A percentile compares a stretch with the other conserved stretches of the same genome.
Evolutionary conservation across 176 grass and related monocot species (phyloP).

Genomic region (Poa pratensis): DNA sequence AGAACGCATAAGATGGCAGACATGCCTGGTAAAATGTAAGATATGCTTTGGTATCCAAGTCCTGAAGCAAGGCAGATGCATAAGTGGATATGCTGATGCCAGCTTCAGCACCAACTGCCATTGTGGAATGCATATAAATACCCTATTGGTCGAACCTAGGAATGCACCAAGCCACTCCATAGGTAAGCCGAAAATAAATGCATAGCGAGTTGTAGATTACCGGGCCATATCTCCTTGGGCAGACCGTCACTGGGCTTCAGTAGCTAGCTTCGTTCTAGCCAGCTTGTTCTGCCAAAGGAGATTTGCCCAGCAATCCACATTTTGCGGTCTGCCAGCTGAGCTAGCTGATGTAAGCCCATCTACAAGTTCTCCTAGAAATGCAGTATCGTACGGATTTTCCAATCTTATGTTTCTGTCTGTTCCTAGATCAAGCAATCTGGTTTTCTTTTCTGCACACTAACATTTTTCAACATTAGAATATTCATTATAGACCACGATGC

Average conservation of each 20-base stretch:
- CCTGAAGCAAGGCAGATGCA: slow-evolving; percentile 40
- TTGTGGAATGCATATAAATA: slow-evolving; percentile 50
- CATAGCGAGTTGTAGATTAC: slow-evolving; percentile 48
- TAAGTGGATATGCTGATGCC: slow-evolving; percentile 47
- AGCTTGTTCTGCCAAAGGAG: slow-evolving; percentile 63
- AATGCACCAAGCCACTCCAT: slow-evolving; percentile 41
- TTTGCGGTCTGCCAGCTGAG: slow-evolving; percentile 1
- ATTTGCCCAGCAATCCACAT: slow-evolving; percentile 77
- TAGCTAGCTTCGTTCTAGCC: background rate
- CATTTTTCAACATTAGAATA: background rate
- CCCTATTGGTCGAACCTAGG: slow-evolving; percentile 9
- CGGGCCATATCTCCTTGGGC: slow-evolving; percentile 61
- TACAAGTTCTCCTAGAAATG: background rate
- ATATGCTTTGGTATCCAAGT: slow-evolving; percentile 30
- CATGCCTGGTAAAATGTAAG: slow-evolving; percentile 19
- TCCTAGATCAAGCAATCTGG: background rate
- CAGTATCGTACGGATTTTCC: background rate
- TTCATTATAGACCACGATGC: background rate
- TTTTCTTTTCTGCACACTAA: background rate
- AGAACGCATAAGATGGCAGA: slow-evolving; percentile 34
- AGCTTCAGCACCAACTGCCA: slow-evolving; percentile 15
- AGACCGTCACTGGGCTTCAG: slow-evolving; percentile 22
- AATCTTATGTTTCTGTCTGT: background rate
- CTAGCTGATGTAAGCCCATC: background rate
- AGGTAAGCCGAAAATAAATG: background rate